Evolutionary conservation across 192 early-diverging fungal species (phyloP).

Genomic region (Oehlia diaphana): DNA sequence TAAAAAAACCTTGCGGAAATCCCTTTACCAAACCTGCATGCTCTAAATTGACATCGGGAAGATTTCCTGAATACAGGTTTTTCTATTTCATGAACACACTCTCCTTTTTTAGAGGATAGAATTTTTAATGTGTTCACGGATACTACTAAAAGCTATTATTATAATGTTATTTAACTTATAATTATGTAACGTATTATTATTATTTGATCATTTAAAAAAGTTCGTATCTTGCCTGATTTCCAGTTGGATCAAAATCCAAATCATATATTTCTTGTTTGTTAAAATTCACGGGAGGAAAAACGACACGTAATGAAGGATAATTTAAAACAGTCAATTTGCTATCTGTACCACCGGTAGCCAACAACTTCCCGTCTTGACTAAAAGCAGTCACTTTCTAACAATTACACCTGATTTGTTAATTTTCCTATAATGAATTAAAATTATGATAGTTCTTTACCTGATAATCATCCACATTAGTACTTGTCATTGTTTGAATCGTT

Average conservation of each 20-base stretch:
- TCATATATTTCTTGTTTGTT: slow-evolving; percentile 66
- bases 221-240: slow-evolving; percentile 7
- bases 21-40: slow-evolving; percentile 56
- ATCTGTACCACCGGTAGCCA: slow-evolving; percentile 71
- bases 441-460: slow-evolving; percentile 43
- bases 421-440: not conserved
- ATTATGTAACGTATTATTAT: too few relatives aligned
- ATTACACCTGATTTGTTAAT: not conserved
- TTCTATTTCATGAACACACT: slow-evolving; percentile 47
- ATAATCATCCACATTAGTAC: slow-evolving; percentile 52
- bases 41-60: slow-evolving; percentile 45
- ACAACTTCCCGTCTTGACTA: slow-evolving; percentile 61
- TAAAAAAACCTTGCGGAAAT: slow-evolving; percentile 57
- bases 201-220: too few relatives aligned
- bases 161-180: not conserved
- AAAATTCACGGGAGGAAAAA: slow-evolving; percentile 51
- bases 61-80: slow-evolving; percentile 44
- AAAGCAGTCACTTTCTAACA: slow-evolving; percentile 61
- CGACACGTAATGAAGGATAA: slow-evolving; percentile 60
- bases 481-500: slow-evolving; percentile 48
- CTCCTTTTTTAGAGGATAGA: slow-evolving; percentile 42
- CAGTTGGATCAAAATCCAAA: slow-evolving; percentile 60
- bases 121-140: slow-evolving; percentile 49
- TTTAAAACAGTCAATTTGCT: slow-evolving; percentile 59
- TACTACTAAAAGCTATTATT: slow-evolving; percentile 49